These are phyloP conservation scores for Penicillium sp. DNA, from an alignment of 2,329 filamentous ascomycete species.

Conservation along the genomic window DNA sequence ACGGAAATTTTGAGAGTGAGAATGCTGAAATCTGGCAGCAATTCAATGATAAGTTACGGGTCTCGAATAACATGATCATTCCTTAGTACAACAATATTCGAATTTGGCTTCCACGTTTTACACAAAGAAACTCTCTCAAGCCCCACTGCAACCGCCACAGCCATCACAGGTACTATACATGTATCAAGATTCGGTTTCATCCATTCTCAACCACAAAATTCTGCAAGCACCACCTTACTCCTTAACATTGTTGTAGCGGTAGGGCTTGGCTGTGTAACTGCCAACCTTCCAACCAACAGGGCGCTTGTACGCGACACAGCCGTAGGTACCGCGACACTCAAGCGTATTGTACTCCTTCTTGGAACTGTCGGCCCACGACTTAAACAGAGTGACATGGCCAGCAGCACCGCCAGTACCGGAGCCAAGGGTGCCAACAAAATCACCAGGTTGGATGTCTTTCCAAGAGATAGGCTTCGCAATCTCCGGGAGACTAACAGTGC, in stretches of 20 bases:
- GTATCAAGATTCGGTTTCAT: too few relatives aligned
- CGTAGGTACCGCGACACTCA: constrained; percentile 21
- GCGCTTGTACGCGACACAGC: constrained; percentile 18
- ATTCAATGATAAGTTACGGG: too few relatives aligned
- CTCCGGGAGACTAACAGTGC: constrained; percentile 16
- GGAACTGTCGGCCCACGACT: constrained; percentile 15
- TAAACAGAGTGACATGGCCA: constrained; percentile 18
- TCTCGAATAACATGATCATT: too few relatives aligned
- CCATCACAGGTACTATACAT: too few relatives aligned
- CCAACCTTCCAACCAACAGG: constrained; percentile 13
- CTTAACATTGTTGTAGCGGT: constrained; percentile 13
- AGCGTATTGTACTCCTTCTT: constrained; percentile 19
- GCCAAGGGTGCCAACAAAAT: constrained; percentile 17
- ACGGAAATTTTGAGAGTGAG: too few relatives aligned
- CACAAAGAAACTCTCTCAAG: background rate
- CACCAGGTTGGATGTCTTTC: constrained; percentile 13
- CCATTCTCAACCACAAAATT: background rate
- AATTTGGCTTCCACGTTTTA: constrained; percentile 9
- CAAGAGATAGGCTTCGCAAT: constrained; percentile 13
- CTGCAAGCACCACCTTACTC: constrained; percentile 7
- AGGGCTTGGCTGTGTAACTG: constrained; percentile 18
- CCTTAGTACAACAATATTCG: constrained; percentile 1
- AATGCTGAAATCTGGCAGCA: too few relatives aligned
- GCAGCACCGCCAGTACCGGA: constrained; percentile 13
- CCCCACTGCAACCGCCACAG: too few relatives aligned